These are phyloP conservation scores for Aureobasidium pullulans DNA, from an alignment of 2,329 filamentous ascomycete species.

Conservation along the genomic window DNA sequence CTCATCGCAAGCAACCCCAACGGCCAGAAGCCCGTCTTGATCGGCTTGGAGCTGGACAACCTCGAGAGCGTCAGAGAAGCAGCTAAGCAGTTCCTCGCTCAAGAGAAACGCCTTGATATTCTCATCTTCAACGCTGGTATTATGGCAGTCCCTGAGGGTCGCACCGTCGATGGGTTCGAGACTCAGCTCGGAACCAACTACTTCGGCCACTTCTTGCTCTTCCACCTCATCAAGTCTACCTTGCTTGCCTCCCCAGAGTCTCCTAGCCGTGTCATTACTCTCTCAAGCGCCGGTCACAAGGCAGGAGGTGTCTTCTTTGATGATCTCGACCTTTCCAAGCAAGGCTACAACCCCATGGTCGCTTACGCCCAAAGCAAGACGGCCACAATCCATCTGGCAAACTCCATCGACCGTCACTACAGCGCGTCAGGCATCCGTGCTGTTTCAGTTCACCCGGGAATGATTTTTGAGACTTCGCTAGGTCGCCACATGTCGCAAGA, in stretches of 20 bases:
- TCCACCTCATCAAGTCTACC: too few relatives aligned
- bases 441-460: conserved; percentile 42
- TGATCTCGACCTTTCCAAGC: conserved; percentile 26
- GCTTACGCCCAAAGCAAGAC: conserved; percentile 46
- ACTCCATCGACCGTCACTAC: conserved; percentile 45
- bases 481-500: conserved; percentile 11
- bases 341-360: conserved; percentile 17
- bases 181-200: too few relatives aligned
- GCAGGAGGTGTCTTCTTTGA: conserved; percentile 22
- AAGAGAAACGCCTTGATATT: too few relatives aligned
- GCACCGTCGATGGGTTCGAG: too few relatives aligned
- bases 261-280: too few relatives aligned
- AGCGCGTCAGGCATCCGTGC: conserved; percentile 38
- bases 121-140: too few relatives aligned
- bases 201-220: too few relatives aligned
- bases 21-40: conserved; percentile 41
- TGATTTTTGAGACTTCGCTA: conserved; percentile 26
- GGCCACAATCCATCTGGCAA: conserved; percentile 46
- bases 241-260: too few relatives aligned
- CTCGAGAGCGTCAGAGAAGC: too few relatives aligned
- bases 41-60: conserved; percentile 36
- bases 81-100: too few relatives aligned
- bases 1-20: conserved; percentile 16
- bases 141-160: too few relatives aligned
- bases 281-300: conserved; percentile 29